Evolutionary conservation across 306 rosid species (phyloP).

Genomic region (Inga laurina): DNA sequence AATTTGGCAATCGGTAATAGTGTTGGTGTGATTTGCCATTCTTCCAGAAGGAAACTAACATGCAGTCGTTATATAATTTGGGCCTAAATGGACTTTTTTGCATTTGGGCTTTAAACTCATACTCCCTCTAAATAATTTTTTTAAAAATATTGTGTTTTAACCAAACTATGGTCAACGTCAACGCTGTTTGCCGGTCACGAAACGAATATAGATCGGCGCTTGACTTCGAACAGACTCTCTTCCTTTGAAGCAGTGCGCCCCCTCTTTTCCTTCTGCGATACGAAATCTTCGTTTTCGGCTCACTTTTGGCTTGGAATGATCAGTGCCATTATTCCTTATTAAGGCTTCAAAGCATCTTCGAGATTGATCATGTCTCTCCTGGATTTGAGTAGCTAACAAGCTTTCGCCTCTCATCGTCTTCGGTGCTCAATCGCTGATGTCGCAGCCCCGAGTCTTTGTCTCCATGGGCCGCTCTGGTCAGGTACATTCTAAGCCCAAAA

Average conservation of each 20-base stretch:
- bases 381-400: neutral
- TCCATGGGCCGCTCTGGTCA: constrained; percentile 68
- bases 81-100: neutral
- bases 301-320: neutral
- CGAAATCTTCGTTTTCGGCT: neutral
- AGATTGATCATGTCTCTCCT: neutral
- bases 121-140: neutral
- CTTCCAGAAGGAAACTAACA: neutral
- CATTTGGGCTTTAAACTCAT: too few relatives aligned
- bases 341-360: constrained; percentile 4
- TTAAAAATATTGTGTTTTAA: neutral
- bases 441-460: constrained; percentile 59
- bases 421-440: constrained; percentile 33
- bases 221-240: neutral
- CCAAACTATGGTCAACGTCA: neutral
- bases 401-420: neutral
- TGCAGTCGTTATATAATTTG: neutral
- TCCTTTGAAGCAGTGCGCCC: neutral
- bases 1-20: too few relatives aligned
- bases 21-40: neutral
- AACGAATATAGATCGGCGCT: neutral
- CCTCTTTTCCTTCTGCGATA: neutral
- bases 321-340: neutral
- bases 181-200: neutral
- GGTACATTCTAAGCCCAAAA: constrained; percentile 38